Conservation (phyloP, 2,329 filamentous ascomycete genomes). For the Calonectria crousiana region DNA sequence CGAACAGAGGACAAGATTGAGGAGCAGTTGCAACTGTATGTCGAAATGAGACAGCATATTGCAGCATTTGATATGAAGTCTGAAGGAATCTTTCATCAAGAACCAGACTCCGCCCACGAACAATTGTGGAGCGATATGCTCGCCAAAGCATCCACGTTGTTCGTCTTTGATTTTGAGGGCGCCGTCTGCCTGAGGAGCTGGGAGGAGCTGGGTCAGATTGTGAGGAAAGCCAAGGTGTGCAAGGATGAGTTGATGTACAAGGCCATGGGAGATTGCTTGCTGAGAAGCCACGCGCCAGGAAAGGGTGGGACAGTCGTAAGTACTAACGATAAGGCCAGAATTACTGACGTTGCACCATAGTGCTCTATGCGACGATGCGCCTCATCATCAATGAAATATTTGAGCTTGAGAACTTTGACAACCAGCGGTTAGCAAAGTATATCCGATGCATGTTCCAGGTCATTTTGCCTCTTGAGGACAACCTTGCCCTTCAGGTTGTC, state of each 20-base stretch:
- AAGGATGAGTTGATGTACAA: conserved; percentile 64
- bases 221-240: conserved; percentile 63
- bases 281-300: conserved; percentile 65
- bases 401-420: conserved; percentile 66
- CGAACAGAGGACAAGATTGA: conserved; percentile 63
- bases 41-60: conserved; percentile 71
- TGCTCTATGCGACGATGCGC: conserved; percentile 66
- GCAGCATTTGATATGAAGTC: conserved; percentile 71
- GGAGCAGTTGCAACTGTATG: conserved; percentile 70
- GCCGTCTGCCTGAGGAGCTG: conserved; percentile 75
- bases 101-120: conserved; percentile 55
- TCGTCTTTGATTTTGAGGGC: conserved; percentile 85
- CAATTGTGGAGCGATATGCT: conserved; percentile 64
- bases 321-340: not conserved
- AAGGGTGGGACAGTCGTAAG: conserved; percentile 56
- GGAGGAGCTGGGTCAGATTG: conserved; percentile 72
- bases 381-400: conserved; percentile 79
- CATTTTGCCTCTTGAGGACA: conserved; percentile 68
- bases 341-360: conserved; percentile 47
- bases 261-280: conserved; percentile 74
- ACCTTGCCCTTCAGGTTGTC: conserved; percentile 69
- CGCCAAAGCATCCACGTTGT: conserved; percentile 73
- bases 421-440: conserved; percentile 77
- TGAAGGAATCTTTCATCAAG: conserved; percentile 57
- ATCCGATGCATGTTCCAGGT: conserved; percentile 82